Evolutionary conservation across 495 filamentous ascomycete species (phyloP).

Genomic region (Lasiosphaeriaceae sp.): DNA sequence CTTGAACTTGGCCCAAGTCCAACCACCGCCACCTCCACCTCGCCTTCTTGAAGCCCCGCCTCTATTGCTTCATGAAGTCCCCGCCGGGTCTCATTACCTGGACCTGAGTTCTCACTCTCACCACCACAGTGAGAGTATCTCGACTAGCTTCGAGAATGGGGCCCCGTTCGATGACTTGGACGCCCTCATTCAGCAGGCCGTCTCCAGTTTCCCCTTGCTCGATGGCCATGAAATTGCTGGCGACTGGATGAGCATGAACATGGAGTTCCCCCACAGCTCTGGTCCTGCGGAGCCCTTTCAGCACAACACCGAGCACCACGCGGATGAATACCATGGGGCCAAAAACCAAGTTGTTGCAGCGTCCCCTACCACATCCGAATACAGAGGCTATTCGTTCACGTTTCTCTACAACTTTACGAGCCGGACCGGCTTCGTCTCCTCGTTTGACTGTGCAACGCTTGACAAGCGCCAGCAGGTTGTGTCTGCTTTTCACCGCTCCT

Average conservation of each 20-base stretch:
- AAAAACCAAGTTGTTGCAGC: no score
- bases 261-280: background rate
- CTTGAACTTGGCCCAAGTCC: no score
- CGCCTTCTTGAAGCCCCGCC: no score
- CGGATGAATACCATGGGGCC: no score
- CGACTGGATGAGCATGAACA: conserved; percentile 15
- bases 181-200: conserved; percentile 20
- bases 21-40: no score
- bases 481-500: conserved; percentile 14
- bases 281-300: background rate
- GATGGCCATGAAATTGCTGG: conserved; percentile 1
- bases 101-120: background rate
- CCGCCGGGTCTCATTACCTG: conserved; percentile 3
- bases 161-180: conserved; percentile 17
- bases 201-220: conserved; percentile 15
- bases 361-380: conserved; percentile 3
- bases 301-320: background rate
- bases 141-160: no score
- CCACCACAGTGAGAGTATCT: conserved; percentile 4
- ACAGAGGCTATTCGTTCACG: conserved; percentile 21
- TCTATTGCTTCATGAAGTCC: no score
- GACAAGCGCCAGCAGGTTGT: conserved; percentile 23
- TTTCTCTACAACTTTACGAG: conserved; percentile 31
- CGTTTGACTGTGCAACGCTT: conserved; percentile 30
- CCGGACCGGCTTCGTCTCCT: conserved; percentile 24